phyloP scores from a whole-genome alignment of 2,329 filamentous ascomycete genomes.

The Aspergillaceae sp. region DNA sequence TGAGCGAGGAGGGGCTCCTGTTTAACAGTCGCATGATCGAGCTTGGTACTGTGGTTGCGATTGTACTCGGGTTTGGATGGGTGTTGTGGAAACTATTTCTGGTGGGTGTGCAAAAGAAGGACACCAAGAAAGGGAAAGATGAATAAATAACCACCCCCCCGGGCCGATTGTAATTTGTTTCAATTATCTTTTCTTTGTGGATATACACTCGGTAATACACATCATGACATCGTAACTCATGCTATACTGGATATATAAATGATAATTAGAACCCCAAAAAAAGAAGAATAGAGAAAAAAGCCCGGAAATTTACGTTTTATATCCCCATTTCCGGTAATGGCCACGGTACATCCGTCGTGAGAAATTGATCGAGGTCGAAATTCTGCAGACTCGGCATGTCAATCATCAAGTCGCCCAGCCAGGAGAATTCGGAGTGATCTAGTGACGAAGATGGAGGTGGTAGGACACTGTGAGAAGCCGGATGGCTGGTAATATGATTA shows the following conservation, averaged over 20 bases:
- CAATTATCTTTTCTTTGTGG: conserved; percentile 2
- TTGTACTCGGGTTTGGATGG: conserved; percentile 61
- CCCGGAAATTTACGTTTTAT: conserved; percentile 1
- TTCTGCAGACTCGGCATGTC: conserved; percentile 39
- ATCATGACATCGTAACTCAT: neutral
- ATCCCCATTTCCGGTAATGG: conserved; percentile 21
- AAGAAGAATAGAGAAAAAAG: too few relatives aligned
- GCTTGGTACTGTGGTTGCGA: conserved; percentile 49
- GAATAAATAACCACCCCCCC: conserved; percentile 10
- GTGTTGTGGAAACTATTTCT: conserved; percentile 52
- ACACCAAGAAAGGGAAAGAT: conserved; percentile 17
- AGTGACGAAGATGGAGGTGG: conserved; percentile 2
- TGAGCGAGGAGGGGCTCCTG: conserved; percentile 40
- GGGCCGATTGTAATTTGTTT: neutral
- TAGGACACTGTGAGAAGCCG: too few relatives aligned
- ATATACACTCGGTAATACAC: neutral
- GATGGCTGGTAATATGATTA: too few relatives aligned
- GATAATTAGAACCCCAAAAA: too few relatives aligned
- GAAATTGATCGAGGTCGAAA: conserved; percentile 38
- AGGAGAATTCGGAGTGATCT: conserved; percentile 30
- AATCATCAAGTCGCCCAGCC: conserved; percentile 38
- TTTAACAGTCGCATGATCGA: conserved; percentile 34
- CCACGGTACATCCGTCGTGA: conserved; percentile 24
- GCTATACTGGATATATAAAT: too few relatives aligned
- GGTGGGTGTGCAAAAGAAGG: conserved; percentile 11